Percentiles rank a stretch among this genome's conserved stretches.
Evolutionary conservation across 2,329 filamentous ascomycete genomes (phyloP).

Genomic region (Neonectria magnoliae): DNA sequence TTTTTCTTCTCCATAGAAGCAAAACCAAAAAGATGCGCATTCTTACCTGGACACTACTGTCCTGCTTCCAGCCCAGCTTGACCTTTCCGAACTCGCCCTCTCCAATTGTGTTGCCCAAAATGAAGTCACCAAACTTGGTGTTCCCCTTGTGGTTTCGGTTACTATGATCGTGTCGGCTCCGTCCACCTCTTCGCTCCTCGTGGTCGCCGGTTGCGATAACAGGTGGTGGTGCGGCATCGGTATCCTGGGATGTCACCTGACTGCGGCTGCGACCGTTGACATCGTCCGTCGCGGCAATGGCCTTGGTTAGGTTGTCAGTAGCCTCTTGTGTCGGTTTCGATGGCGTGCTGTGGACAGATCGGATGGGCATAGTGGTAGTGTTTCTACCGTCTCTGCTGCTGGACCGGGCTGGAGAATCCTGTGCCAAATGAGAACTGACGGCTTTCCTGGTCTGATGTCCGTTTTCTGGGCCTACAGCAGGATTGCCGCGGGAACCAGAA

Average conservation of each 20-base stretch:
- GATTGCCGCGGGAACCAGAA: conserved; percentile 47
- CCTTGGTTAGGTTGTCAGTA: conserved; percentile 80
- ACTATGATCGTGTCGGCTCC: conserved; percentile 69
- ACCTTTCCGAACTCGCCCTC: conserved; percentile 99
- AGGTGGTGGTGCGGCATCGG: conserved; percentile 57
- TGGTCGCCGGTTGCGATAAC: conserved; percentile 56
- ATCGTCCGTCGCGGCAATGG: conserved; percentile 60
- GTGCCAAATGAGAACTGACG: conserved; percentile 35
- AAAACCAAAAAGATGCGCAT: not conserved
- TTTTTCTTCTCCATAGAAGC: not conserved
- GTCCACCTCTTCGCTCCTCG: conserved; percentile 59
- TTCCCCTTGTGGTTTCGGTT: conserved; percentile 65
- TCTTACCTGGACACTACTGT: conserved; percentile 82
- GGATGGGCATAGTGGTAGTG: conserved; percentile 56
- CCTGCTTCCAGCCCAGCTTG: conserved; percentile 97
- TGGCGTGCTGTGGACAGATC: conserved; percentile 56
- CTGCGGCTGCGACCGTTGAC: conserved; percentile 43
- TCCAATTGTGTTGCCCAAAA: conserved; percentile 93
- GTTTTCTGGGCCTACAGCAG: conserved; percentile 42
- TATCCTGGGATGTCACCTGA: conserved; percentile 37
- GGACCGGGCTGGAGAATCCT: conserved; percentile 54
- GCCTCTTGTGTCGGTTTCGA: conserved; percentile 74
- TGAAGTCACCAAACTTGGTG: conserved; percentile 94
- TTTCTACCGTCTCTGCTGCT: conserved; percentile 54
- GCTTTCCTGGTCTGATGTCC: conserved; percentile 46